phyloP scores from a whole-genome alignment of 176 grass and related monocot species.

The Oryza australiensis region DNA sequence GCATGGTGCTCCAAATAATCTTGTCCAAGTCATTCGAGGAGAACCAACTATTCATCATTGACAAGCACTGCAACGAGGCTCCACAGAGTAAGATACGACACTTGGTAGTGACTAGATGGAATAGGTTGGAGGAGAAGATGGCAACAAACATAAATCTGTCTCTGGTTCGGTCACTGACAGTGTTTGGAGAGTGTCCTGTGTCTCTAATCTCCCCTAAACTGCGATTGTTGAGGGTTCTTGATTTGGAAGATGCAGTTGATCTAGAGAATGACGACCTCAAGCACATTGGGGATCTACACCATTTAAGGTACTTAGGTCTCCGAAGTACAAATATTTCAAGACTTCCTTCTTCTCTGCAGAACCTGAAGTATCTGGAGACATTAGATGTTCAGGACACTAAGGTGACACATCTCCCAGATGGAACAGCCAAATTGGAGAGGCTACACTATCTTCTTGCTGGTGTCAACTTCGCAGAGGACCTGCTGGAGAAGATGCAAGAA shows the following conservation, averaged over 20 bases:
- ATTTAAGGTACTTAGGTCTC: conserved; percentile 38
- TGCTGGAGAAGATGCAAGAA: conserved; percentile 1
- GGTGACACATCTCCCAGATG: background rate
- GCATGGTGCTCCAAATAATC: conserved; percentile 44
- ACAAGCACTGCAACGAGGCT: background rate
- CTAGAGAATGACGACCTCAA: conserved; percentile 30
- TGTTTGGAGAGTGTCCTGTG: conserved; percentile 14
- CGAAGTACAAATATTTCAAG: background rate
- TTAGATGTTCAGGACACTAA: conserved; percentile 36
- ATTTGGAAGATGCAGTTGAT: conserved; percentile 29
- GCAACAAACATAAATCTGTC: conserved; percentile 4
- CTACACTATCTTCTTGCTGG: conserved; percentile 34
- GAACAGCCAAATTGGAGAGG: conserved; percentile 33
- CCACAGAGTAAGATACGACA: conserved; percentile 47
- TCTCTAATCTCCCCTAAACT: conserved; percentile 17
- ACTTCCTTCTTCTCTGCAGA: conserved; percentile 40
- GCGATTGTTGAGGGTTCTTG: conserved; percentile 37
- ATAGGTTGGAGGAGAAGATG: conserved; percentile 1
- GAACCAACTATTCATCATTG: conserved; percentile 39
- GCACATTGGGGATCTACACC: conserved; percentile 27
- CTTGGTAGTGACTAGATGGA: conserved; percentile 38
- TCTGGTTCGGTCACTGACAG: conserved; percentile 38
- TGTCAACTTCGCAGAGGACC: background rate
- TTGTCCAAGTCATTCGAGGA: conserved; percentile 43
- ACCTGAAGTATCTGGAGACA: conserved; percentile 41